Base-by-base conservation (phyloP, 2,329 filamentous ascomycete genomes). In the Magnaporthales sp. region DNA sequence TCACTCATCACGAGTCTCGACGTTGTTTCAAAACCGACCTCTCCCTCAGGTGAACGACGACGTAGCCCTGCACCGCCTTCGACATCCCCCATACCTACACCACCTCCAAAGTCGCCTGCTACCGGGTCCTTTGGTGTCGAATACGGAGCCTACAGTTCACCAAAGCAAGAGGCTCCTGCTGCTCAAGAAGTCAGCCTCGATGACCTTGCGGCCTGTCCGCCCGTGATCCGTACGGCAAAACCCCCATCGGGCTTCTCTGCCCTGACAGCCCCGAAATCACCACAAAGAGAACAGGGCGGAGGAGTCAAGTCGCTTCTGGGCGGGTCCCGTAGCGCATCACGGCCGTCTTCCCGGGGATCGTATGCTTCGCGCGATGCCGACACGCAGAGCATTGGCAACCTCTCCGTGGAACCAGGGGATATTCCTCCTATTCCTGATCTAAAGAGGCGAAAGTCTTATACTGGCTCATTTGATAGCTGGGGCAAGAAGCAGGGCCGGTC, bases 201-300 rank as follows among this genome's bases (percentile, higher is more conserved):
- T 77, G 84, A 89, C 66, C 78, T 88, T 61, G 83, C 87, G 31
- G 86, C 87, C 26, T 80, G 81, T 63, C 80, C 92, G 13, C 92
- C 93, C 22, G 85, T 94, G 66, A 85, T 96, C 71, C 89, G 90
- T 70, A 96, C 93, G 32, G 86, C 92, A 32, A 93, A 93, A 75
- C 90, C 89, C 8, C 91, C 91, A 0, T 92, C 90, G 64, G 91
- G 91, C 66, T 86, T 88, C 72, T 93, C 91, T 29, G 79, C 88
- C 22, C 78, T 91, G 65, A 92, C 89, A n/a, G 85, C 88, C 0
- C 83, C 83, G 67, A 87, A 82, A 69, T 86, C 80, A 30, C 80
- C 82, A 24, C 77, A 78, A 66, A 81, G 80, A 68, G 84, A 85
- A 7, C 27, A 68, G 31, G 76, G 79, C 1, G 77, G 78, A 58